phyloP scores from a whole-genome alignment of 2,329 filamentous ascomycete genomes.

The Fragosphaeria purpurea region DNA sequence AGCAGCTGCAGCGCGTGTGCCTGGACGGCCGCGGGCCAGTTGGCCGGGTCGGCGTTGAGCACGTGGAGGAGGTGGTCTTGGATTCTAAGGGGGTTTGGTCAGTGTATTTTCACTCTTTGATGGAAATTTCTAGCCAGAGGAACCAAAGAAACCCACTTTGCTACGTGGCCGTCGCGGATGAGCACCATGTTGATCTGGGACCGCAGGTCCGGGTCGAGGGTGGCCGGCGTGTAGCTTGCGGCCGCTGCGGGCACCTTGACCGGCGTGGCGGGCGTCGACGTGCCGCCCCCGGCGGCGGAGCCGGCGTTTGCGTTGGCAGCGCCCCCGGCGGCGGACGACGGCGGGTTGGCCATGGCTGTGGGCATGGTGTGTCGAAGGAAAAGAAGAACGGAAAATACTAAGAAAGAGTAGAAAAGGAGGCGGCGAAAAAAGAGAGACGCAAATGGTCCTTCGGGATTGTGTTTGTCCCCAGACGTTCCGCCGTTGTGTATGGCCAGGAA shows the following conservation, averaged over 20 bases:
- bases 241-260: slow-evolving; percentile 51
- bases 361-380: slow-evolving; percentile 3
- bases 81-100: slow-evolving; percentile 34
- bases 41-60: slow-evolving; percentile 47
- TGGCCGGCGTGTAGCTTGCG: slow-evolving; percentile 50
- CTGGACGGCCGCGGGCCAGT: slow-evolving; percentile 54
- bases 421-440: slow-evolving; percentile 29
- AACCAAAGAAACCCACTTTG: slow-evolving; percentile 34
- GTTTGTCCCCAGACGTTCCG: too few relatives aligned
- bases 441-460: slow-evolving; percentile 35
- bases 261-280: slow-evolving; percentile 35
- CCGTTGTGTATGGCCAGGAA: too few relatives aligned
- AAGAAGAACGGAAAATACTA: not conserved
- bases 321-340: not conserved
- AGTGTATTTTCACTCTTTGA: too few relatives aligned
- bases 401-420: not conserved
- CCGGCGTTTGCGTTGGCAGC: not conserved
- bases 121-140: too few relatives aligned
- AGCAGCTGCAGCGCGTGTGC: slow-evolving; percentile 50
- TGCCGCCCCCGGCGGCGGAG: not conserved
- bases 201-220: slow-evolving; percentile 50
- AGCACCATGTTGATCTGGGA: slow-evolving; percentile 52
- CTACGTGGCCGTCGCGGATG: slow-evolving; percentile 48
- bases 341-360: slow-evolving; percentile 1
- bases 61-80: slow-evolving; percentile 54